Evolutionary conservation across 345 rosid species (phyloP), one percentile per base, ranked within the genome.

Genomic region (Arabis alpina): DNA sequence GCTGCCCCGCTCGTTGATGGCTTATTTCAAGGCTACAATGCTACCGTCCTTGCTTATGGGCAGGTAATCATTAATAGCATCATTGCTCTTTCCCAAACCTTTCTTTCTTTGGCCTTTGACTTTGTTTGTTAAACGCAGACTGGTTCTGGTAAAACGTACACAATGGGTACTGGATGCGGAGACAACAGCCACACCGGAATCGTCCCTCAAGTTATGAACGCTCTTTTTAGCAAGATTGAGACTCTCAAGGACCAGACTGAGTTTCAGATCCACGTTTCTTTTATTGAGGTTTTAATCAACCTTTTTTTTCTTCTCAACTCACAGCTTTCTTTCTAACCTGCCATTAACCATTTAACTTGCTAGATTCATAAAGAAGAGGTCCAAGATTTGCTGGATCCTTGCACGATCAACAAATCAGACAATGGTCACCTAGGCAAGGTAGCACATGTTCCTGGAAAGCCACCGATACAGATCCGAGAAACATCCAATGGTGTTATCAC

Each of bases 281-380:
- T 94, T 79, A 94, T 94, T 8, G 99, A 94, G 99, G 99, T 92
- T 56, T 13, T 47, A 30, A n/a, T 34, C 62, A n/a, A n/a, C n/a
- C n/a, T n/a, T n/a, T n/a, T n/a, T n/a, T n/a, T n/a, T n/a, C n/a
- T n/a, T n/a, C n/a, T n/a, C n/a, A n/a, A n/a, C n/a, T n/a, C n/a
- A n/a, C n/a, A n/a, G n/a, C n/a, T n/a, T n/a, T n/a, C n/a, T n/a
- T n/a, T 39, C 32, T 12, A 28, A 42, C 12, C 44, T 58, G 50
- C 14, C 39, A 12, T 49, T 15, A 42, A 13, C 45, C 11, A 68
- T 77, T 68, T 78, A 2, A 50, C 77, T 55, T 76, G 37, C 51
- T 78, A 94, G 99, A 94, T 94, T 82, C 86, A 88, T 74, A 94
- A 92, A 84, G 99, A 94, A 87, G 99, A 94, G 86, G 98, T 94